These are phyloP conservation scores for Moricandia arvensis DNA, from an alignment of 345 rosid genomes.

Conservation along the genomic window DNA sequence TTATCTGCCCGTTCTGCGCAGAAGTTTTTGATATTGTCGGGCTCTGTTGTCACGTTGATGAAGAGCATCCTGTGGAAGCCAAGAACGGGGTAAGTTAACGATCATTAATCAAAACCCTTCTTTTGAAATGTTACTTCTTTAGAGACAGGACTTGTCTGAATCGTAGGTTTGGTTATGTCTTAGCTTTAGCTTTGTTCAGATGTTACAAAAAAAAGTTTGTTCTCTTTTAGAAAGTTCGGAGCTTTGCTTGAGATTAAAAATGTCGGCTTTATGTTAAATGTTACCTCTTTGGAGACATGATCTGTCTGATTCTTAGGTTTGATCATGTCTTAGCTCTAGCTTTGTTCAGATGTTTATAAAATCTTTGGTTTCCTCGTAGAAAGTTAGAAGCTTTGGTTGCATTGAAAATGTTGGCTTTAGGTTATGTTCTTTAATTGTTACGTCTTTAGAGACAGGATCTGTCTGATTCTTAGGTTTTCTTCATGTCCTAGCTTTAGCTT, in stretches of 20 bases:
- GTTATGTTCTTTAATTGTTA: background rate
- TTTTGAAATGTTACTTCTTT: background rate
- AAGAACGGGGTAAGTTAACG: constrained; percentile 66
- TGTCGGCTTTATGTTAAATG: too few species aligned
- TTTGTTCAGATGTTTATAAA: background rate
- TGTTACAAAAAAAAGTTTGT: too few species aligned
- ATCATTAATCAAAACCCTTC: background rate
- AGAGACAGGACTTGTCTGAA: background rate
- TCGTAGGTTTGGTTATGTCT: background rate
- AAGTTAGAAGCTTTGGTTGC: constrained; percentile 5
- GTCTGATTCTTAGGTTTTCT: constrained; percentile 2
- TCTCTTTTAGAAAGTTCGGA: too few species aligned
- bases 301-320: background rate
- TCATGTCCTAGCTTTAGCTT: background rate
- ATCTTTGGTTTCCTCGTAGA: background rate
- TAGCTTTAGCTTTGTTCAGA: background rate
- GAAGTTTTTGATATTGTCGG: constrained; percentile 86
- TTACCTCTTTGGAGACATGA: too few species aligned
- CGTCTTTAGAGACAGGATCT: background rate
- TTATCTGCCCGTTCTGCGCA: constrained; percentile 73
- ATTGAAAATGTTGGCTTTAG: background rate
- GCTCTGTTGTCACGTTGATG: constrained; percentile 84
- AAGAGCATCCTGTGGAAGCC: constrained; percentile 80
- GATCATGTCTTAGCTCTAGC: background rate
- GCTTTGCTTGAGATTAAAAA: too few species aligned